Conservation (phyloP, 2,329 filamentous ascomycete genomes). For the Penicillium freii region DNA sequence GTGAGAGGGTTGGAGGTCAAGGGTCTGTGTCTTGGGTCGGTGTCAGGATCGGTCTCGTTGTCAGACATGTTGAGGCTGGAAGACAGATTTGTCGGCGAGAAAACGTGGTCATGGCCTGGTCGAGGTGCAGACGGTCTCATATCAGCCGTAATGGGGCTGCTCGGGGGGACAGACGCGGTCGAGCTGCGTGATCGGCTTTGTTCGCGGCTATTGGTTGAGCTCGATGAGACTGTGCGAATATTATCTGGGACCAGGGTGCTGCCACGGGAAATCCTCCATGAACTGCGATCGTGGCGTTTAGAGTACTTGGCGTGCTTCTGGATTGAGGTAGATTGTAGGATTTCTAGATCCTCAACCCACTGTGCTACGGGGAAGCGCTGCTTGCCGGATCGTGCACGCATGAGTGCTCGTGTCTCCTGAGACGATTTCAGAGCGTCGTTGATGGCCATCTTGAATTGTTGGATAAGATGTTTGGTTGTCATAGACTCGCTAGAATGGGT, state of each 20-base stretch:
- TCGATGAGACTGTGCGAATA: neutral
- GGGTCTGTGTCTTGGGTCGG: neutral
- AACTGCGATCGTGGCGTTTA: constrained; percentile 32
- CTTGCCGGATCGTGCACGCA: constrained; percentile 64
- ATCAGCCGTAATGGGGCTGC: neutral
- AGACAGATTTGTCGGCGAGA: constrained; percentile 1
- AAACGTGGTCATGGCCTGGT: neutral
- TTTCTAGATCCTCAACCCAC: constrained; percentile 65
- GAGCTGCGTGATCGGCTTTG: constrained; percentile 4
- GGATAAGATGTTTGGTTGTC: constrained; percentile 60
- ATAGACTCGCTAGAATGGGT: constrained; percentile 51
- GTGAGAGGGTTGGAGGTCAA: neutral
- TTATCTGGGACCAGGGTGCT: constrained; percentile 22
- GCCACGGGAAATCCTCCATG: constrained; percentile 20
- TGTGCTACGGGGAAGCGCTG: constrained; percentile 67
- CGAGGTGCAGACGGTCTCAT: constrained; percentile 3
- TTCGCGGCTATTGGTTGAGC: constrained; percentile 5
- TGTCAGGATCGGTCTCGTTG: neutral
- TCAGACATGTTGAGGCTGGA: neutral
- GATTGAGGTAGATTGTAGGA: constrained; percentile 60
- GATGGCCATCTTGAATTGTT: constrained; percentile 65
- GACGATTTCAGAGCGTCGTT: constrained; percentile 55
- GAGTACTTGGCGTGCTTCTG: constrained; percentile 44
- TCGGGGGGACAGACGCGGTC: neutral
- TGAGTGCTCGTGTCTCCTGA: constrained; percentile 57